Conservation (phyloP, 306 rosid species). For the Casuarina equisetifolia region DNA sequence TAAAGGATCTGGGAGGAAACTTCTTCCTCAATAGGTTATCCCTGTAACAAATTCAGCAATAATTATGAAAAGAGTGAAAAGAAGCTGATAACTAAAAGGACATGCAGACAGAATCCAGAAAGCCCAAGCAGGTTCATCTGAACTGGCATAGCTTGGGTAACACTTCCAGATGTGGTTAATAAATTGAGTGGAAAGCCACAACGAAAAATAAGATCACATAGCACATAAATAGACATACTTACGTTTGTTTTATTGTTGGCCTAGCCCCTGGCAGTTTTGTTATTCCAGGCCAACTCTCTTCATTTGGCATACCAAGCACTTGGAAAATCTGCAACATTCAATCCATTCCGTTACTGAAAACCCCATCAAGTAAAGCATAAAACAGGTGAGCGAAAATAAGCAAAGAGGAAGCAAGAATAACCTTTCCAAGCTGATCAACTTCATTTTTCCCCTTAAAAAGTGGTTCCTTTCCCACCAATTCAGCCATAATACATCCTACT, state of each 20-base stretch:
- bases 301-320: slow-evolving; percentile 77
- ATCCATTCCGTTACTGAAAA: slow-evolving; percentile 17
- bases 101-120: neutral
- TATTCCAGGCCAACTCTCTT: slow-evolving; percentile 79
- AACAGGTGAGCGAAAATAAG: neutral
- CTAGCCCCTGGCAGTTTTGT: slow-evolving; percentile 69
- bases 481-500: slow-evolving; percentile 95
- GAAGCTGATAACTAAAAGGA: neutral
- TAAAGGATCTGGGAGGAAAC: slow-evolving; percentile 81
- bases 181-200: neutral
- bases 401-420: slow-evolving; percentile 8
- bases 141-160: neutral
- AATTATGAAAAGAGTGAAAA: neutral
- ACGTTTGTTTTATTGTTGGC: slow-evolving; percentile 72
- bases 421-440: slow-evolving; percentile 86
- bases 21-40: slow-evolving; percentile 68
- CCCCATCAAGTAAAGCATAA: neutral
- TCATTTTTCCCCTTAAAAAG: slow-evolving; percentile 80
- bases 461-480: slow-evolving; percentile 70
- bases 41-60: slow-evolving; percentile 45
- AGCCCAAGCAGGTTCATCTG: neutral
- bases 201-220: neutral
- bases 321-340: slow-evolving; percentile 63
- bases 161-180: neutral
- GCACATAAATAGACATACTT: slow-evolving; percentile 26